Evolutionary conservation across 2,329 filamentous ascomycete genomes (phyloP), one percentile per base, ranked within the genome.

Genomic region (Didymella lethalis): DNA sequence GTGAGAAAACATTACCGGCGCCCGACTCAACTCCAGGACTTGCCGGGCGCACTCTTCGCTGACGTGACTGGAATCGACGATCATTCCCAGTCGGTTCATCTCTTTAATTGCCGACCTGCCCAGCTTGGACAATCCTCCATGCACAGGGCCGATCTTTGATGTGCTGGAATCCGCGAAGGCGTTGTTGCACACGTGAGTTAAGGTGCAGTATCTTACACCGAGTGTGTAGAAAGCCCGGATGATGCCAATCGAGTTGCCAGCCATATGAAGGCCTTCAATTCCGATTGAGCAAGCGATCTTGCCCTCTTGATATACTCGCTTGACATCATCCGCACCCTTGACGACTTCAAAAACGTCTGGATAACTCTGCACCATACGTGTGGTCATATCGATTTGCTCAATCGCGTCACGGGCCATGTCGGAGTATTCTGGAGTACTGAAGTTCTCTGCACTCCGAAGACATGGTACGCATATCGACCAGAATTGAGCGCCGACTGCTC

Each of bases 181-280:
- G 77, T 97, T 97, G 76, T 95, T 90, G 78, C 93, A 97, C 76
- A 95, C 96, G 80, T 96, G 93, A 1, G 91, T 96, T 14, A 97
- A 81, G 0, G 93, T 97, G 14, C 88, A 88, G 71, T 97, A 97
- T 43, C 92, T 87, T 4, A 93, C 92, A 1, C 93, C 93, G 4
- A 96, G 82, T 1, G 83, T 80, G 75, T 95, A 82, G 76, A 88
- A 96, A 20, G 85, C 82, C 7, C 93, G 87, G 10, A 97, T 81
- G 58, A 88, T 92, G 43, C 89, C 83, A 20, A 87, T 81, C 0
- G 87, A 90, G 78, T 97, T 96, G 54, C 92, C 93, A 67, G 97
- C 95, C 69, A 96, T 93, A 73, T 97, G 93, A 3, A 97, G 84
- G 2, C 93, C 93, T 79, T 67, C 68, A 16, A 72, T 63, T 5